Evolutionary conservation across 2,329 filamentous ascomycete species (phyloP).

Genomic region (Pseudogymnoascus sp.): DNA sequence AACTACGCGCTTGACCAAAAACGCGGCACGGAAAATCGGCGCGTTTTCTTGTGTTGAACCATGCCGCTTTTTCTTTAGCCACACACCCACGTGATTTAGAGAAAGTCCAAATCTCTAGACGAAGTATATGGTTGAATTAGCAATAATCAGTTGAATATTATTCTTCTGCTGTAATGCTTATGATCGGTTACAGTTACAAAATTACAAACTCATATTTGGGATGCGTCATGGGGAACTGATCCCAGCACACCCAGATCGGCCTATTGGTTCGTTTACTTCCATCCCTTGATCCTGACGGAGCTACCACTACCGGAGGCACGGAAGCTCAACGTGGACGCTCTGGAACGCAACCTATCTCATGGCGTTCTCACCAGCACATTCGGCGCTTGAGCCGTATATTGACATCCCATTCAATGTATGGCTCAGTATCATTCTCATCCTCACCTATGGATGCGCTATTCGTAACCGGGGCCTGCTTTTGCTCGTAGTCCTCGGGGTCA

Average conservation of each 20-base stretch:
- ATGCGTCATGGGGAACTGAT: neutral
- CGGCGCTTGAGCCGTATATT: conserved; percentile 16
- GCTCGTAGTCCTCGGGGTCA: conserved; percentile 12
- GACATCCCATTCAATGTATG: conserved; percentile 20
- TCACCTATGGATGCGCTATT: conserved; percentile 19
- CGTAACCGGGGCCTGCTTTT: conserved; percentile 17
- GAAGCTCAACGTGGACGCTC: neutral
- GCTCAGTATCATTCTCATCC: conserved; percentile 19
- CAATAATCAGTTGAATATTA: neutral
- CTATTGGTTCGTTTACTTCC: neutral
- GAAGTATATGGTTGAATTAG: neutral
- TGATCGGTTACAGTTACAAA: neutral
- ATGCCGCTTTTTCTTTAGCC: neutral
- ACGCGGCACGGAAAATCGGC: neutral
- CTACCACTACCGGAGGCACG: neutral
- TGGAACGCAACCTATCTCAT: conserved; percentile 7
- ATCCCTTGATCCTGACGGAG: neutral
- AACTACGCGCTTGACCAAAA: neutral
- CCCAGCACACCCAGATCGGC: neutral
- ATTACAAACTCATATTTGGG: neutral
- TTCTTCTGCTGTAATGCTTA: neutral
- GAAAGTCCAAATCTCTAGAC: neutral
- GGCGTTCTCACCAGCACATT: conserved; percentile 10
- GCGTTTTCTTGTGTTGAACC: neutral
- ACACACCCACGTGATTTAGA: neutral